Percentiles rank a stretch among this genome's conserved stretches.
Evolutionary conservation across 2,329 filamentous ascomycete species (phyloP).

Genomic region (Fusarium duplospermum): DNA sequence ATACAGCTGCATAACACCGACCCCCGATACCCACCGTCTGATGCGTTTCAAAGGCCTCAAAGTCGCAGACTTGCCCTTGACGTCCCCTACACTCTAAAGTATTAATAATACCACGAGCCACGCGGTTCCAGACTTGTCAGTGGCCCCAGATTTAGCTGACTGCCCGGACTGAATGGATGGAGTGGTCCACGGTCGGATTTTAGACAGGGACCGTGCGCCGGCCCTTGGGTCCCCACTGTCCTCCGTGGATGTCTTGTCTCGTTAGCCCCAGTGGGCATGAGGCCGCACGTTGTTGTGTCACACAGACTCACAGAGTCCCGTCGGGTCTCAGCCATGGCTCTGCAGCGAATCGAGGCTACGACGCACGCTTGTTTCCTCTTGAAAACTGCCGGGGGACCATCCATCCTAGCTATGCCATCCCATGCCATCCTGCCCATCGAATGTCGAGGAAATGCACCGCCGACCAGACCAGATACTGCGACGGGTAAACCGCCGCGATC

Average conservation of each 20-base stretch:
- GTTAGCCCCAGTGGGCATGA: slow-evolving; percentile 39
- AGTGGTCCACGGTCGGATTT: slow-evolving; percentile 11
- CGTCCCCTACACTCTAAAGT: slow-evolving; percentile 19
- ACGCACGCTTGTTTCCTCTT: slow-evolving; percentile 25
- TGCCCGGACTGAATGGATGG: not conserved
- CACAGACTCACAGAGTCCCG: slow-evolving; percentile 23
- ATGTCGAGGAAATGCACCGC: slow-evolving; percentile 31
- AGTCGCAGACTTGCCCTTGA: slow-evolving; percentile 6
- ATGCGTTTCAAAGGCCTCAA: slow-evolving; percentile 33
- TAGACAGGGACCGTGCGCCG: slow-evolving; percentile 37
- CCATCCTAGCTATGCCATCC: not conserved
- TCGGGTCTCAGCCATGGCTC: slow-evolving; percentile 7
- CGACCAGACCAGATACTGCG: slow-evolving; percentile 27
- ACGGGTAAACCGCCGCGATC: slow-evolving; percentile 39
- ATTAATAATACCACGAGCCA: slow-evolving; percentile 40
- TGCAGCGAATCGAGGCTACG: slow-evolving; percentile 17
- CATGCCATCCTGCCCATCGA: slow-evolving; percentile 10
- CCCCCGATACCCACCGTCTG: slow-evolving; percentile 24
- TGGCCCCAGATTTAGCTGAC: slow-evolving; percentile 12
- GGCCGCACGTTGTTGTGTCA: slow-evolving; percentile 43
- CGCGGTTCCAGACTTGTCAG: slow-evolving; percentile 31
- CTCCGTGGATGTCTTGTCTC: slow-evolving; percentile 15
- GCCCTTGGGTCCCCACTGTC: slow-evolving; percentile 37
- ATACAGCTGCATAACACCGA: slow-evolving; percentile 1
- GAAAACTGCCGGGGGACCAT: slow-evolving; percentile 25